phyloP scores from a whole-genome alignment of 495 filamentous ascomycete genomes.

The Penicillium chermesinum region DNA sequence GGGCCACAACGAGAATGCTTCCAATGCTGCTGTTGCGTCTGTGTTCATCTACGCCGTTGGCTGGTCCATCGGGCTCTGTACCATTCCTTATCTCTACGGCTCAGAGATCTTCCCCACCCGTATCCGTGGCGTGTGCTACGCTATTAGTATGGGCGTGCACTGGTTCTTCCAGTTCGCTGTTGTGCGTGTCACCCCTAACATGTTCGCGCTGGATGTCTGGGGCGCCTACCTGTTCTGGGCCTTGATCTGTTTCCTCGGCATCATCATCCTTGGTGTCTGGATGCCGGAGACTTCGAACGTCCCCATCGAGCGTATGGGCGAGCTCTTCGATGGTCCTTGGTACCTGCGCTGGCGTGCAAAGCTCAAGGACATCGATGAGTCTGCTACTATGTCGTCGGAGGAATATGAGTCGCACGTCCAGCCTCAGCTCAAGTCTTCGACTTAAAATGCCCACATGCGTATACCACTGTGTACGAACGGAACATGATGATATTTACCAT shows the following conservation, averaged over 20 bases:
- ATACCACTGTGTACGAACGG: no score
- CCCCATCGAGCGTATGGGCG: conserved; percentile 43
- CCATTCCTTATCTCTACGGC: conserved; percentile 44
- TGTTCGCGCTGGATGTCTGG: conserved; percentile 42
- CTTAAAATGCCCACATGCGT: no score
- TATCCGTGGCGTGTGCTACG: conserved; percentile 42
- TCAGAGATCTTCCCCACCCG: conserved; percentile 45
- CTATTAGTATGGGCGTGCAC: conserved; percentile 39
- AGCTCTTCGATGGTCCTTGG: conserved; percentile 41
- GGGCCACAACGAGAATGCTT: conserved; percentile 30
- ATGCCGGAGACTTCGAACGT: conserved; percentile 45
- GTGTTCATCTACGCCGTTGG: conserved; percentile 45
- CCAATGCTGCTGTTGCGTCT: conserved; percentile 41
- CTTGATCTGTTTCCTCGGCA: conserved; percentile 33
- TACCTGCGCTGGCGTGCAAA: conserved; percentile 39
- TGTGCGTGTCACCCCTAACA: conserved; percentile 43
- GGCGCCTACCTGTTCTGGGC: conserved; percentile 46
- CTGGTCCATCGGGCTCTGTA: conserved; percentile 49
- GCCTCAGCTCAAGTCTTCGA: not conserved
- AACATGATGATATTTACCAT: no score
- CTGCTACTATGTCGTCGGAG: not conserved
- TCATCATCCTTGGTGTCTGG: conserved; percentile 40
- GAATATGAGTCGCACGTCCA: not conserved
- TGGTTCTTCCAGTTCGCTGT: conserved; percentile 50
- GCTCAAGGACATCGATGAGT: conserved; percentile 9